Conservation (phyloP, 257 asterid species). For the Solanum ossicruentum region DNA sequence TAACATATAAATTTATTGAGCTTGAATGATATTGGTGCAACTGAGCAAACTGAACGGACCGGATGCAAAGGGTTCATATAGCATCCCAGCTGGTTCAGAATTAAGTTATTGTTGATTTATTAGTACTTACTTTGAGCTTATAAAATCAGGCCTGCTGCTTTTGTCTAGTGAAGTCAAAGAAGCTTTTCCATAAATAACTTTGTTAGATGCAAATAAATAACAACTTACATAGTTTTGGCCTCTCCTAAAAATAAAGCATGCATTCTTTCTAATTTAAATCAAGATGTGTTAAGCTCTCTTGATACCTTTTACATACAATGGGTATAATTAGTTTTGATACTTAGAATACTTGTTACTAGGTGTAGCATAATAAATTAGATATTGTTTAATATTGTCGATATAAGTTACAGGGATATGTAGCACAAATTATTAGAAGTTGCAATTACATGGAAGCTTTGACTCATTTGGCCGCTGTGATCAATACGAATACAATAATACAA, state of each 20-base stretch:
- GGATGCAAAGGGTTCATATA: background rate
- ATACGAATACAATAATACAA: background rate
- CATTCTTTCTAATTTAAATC: too few relatives aligned
- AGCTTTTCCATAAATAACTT: background rate
- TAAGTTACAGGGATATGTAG: background rate
- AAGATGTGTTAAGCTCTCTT: too few relatives aligned
- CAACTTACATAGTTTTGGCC: background rate
- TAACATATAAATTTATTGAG: too few relatives aligned
- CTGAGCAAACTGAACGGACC: background rate
- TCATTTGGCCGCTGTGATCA: background rate
- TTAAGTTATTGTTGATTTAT: background rate
- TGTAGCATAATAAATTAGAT: background rate
- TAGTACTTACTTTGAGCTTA: background rate
- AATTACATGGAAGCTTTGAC: background rate
- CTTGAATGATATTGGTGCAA: background rate
- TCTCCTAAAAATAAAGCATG: too few relatives aligned
- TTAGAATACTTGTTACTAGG: background rate
- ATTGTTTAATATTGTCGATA: background rate
- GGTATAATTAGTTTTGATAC: background rate
- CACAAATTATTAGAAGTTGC: background rate
- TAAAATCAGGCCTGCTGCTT: background rate
- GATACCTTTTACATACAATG: too few relatives aligned
- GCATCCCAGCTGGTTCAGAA: background rate
- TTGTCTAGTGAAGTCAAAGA: background rate
- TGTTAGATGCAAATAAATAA: background rate